Evolutionary conservation across 2,329 filamentous ascomycete species (phyloP), one percentile per base, ranked within the genome.

Genomic region (Pseudogymnoascus sp.): DNA sequence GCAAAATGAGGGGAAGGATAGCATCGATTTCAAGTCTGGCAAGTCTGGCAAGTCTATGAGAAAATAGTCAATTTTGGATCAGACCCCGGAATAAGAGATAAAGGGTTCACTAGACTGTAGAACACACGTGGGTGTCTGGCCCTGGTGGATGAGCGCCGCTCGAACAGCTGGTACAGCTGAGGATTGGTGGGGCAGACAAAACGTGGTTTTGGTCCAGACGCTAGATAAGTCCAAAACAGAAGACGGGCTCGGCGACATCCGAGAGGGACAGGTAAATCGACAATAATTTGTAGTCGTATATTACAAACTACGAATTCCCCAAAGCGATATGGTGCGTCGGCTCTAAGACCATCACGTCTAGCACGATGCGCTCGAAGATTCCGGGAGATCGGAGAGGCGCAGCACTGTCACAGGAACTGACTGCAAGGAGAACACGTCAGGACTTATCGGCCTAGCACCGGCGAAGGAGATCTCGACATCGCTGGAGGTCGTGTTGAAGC

Each of bases 401-500:
- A 21, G 21, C 21, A 21, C 21, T 21, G 21, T 21, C 2, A 21
- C 18, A 42, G 4, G 18, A 18, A 42, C 18, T 3, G 39, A 45
- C 12, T 25, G 2, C 2, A 48, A 27, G 42, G 21, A 13, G n/a
- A 21, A 29, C 10, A 9, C 21, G 12, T 13, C 12, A 27, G 42
- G 42, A 48, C 12, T 48, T 29, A 29, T 69, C 35, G 72, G 72
- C 1, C 73, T 72, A 1, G 65, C 71, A 7, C 64, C 74, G 15
- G 59, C 64, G 10, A 62, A 61, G 35, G 62, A 72, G 45, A 67
- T 67, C 42, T 65, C 68, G 0, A 67, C 68, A 4, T 67, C 63
- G 45, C 62, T 72, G 5, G 63, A 67, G 12, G 62, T 71, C 10
- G 60, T 72, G 60, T 72, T 27, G 37, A 64, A 66, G 5, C 58